A percentile compares a stretch with the other conserved stretches of the same genome.
phyloP scores from a whole-genome alignment of 139 green algal genomes.

The Diplosphaera chodatii region DNA sequence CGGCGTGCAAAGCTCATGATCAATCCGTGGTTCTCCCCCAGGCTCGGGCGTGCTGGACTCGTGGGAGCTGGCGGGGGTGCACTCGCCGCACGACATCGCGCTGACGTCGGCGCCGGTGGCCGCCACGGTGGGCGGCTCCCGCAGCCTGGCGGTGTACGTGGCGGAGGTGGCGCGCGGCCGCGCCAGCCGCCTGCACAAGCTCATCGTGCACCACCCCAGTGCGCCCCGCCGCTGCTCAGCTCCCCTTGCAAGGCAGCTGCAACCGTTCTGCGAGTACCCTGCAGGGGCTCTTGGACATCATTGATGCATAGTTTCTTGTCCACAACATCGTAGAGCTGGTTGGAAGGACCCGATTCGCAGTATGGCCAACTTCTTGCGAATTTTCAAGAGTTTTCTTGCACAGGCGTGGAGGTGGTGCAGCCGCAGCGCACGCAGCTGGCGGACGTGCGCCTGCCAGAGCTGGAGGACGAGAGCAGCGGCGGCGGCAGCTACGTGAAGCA shows the following conservation, averaged over 20 bases:
- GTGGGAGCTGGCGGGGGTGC: conserved; percentile 38
- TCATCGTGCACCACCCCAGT: conserved; percentile 19
- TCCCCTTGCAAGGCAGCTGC: too few species aligned
- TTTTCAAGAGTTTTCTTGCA: too few species aligned
- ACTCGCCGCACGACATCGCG: conserved; percentile 56
- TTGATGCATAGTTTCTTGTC: too few species aligned
- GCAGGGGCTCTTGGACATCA: too few species aligned
- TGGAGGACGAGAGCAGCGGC: background rate
- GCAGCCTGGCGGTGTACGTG: conserved; percentile 56
- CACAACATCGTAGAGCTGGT: too few species aligned
- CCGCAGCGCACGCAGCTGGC: background rate
- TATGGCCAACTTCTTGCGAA: too few species aligned
- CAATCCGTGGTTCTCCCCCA: too few species aligned
- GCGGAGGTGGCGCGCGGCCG: conserved; percentile 25
- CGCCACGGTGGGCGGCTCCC: conserved; percentile 41
- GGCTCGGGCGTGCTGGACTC: background rate
- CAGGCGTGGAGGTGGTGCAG: background rate
- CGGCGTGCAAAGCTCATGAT: too few species aligned
- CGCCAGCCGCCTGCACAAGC: conserved; percentile 48
- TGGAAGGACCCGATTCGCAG: too few species aligned
- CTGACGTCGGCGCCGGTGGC: conserved; percentile 45
- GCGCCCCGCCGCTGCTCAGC: too few species aligned
- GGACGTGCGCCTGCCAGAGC: background rate
- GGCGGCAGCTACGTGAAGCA: too few species aligned
- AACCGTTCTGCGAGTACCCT: too few species aligned